Base-by-base conservation (phyloP, 345 rosid species). In the Heritiera littoralis region DNA sequence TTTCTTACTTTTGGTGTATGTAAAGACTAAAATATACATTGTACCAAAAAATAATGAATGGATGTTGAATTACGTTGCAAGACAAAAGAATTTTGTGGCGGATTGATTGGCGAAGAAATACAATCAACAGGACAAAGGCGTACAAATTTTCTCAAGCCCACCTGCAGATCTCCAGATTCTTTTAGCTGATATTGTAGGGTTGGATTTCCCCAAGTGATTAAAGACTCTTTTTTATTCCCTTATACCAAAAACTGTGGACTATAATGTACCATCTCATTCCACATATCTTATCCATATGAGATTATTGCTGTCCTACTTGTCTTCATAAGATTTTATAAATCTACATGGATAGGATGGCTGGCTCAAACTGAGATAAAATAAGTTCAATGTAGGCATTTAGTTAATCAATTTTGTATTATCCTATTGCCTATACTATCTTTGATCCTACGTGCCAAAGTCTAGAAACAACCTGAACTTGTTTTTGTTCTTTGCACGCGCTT, bases 251-350 rank as follows among this genome's bases (percentile, higher is more conserved):
- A n/a, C n/a, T n/a, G n/a, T n/a, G n/a, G n/a, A n/a, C n/a, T n/a
- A n/a, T n/a, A n/a, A n/a, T n/a, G n/a, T n/a, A n/a, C n/a, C n/a
- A n/a, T n/a, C n/a, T n/a, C n/a, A n/a, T 41, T 3, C 51, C 20
- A 18, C 71, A n/a, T 41, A 66, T 66, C 28, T 66, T 41, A 41
- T 66, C 32, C 51, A 18, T 66, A 46, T 52, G 23, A 5, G 12
- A 72, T 18, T 49, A 70, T 49, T 70, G 58, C 15, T 35, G 23
- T 30, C 17, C 28, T 7, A 6, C 20, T 55, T 17, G 2, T 18
- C 72, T 67, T 67, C 52, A 43, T n/a, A 41, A 67, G 32, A n/a
- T 20, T 67, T 17, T 67, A 43, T 67, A 43, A 67, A 43, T 52
- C n/a, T 13, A 48, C 59, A 48, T 6, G 41, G 12, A 30, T 54